Evolutionary conservation across 1,284 basidiomycete species (phyloP), one percentile per base, ranked within the genome.

Genomic region (Heterobasidion parviporum): DNA sequence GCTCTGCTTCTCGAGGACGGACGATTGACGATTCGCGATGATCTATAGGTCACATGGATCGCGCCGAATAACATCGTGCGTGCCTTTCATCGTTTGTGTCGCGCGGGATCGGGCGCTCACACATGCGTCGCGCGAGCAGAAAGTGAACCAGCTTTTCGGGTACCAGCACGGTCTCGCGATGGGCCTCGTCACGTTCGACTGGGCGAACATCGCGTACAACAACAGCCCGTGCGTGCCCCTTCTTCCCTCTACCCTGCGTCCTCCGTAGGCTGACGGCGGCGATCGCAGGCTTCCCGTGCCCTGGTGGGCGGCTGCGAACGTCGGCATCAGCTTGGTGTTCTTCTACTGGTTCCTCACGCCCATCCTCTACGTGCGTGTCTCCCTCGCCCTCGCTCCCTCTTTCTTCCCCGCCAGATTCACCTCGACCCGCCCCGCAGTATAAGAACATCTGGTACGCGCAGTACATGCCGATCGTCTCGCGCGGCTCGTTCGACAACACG

Each of bases 81-180:
- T 53, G 16, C 8, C 4, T n/a, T 26, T 16, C 9, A 52, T 26
- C 3, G 3, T 3, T 26, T 26, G 26, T 26, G 26, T 26, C 26
- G 2, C 2, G 3, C 26, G 26, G 7, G 48, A 52, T n/a, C 35
- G 20, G 15, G 20, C 14, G 12, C 35, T 9, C 50, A 52, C 50
- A 8, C 26, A 26, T 26, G 26, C 26, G 26, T 26, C 26, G 26
- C 26, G n/a, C 41, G 41, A 20, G 72, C 71, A 46, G 72, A 41
- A 41, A 41, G 38, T 85, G 59, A 85, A 84, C 65, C 82, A 92
- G 65, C 74, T 95, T 57, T 94, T 94, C 64, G 91, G 93, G 35
- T 82, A 87, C 49, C 68, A 77, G 16, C 82, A 83, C 34, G 92
- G 92, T 2, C 70, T 92, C 57, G 53, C 91, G 9, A 87, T 85